Evolutionary conservation across 2,329 filamentous ascomycete species (phyloP).

Genomic region (Penicillium sp.): DNA sequence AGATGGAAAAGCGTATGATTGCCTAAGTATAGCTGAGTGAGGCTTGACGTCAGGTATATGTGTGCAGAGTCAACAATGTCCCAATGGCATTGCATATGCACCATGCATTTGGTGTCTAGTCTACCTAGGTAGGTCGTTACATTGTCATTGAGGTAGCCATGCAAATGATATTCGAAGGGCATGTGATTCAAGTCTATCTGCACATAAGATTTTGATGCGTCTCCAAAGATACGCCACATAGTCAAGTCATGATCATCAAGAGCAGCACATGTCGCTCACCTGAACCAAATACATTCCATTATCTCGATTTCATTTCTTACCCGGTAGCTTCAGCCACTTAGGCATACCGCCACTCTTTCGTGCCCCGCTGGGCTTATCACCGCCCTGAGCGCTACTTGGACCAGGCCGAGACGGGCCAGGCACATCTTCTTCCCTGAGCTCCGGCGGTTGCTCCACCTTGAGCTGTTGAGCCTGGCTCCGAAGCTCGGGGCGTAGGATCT

Average conservation of each 20-base stretch:
- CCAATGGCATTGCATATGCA: too few relatives aligned
- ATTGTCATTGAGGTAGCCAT: background rate
- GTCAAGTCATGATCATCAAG: conserved; percentile 7
- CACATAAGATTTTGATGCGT: background rate
- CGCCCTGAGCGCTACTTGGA: conserved; percentile 30
- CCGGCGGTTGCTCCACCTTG: conserved; percentile 42
- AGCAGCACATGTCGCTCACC: conserved; percentile 1
- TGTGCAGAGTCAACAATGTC: background rate
- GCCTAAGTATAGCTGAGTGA: background rate
- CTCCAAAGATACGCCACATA: background rate
- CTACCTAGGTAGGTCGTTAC: too few relatives aligned
- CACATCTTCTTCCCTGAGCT: conserved; percentile 49
- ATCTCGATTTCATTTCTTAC: conserved; percentile 61
- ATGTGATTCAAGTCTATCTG: conserved; percentile 1
- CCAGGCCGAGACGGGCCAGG: conserved; percentile 9
- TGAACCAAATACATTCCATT: background rate
- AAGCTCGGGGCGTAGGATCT: conserved; percentile 61
- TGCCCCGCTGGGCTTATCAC: conserved; percentile 27
- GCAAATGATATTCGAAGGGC: background rate
- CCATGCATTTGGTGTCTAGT: background rate
- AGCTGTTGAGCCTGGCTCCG: conserved; percentile 64
- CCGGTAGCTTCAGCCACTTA: conserved; percentile 69
- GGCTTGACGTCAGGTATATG: background rate
- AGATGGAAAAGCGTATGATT: background rate
- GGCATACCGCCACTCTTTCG: conserved; percentile 49